Conservation (phyloP, 1,284 basidiomycete species). For the Moniliophthora roreri region DNA sequence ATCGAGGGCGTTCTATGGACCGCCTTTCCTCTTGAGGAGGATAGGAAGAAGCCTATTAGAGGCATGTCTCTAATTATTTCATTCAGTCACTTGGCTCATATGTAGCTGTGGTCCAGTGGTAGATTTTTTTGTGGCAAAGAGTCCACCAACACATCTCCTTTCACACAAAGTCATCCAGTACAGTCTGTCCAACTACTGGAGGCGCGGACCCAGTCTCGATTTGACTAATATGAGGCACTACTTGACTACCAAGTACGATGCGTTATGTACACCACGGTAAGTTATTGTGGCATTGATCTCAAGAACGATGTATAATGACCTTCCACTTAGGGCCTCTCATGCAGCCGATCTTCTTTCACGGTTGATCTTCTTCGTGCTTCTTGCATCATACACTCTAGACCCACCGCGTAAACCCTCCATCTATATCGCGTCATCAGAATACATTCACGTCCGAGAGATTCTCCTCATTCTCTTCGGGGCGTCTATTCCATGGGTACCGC, state of each 20-base stretch:
- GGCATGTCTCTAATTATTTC: slow-evolving; percentile 25
- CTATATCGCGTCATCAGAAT: slow-evolving; percentile 16
- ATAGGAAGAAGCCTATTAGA: slow-evolving; percentile 22
- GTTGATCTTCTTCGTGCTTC: slow-evolving; percentile 36
- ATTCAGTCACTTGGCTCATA: not conserved
- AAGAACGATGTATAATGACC: no score
- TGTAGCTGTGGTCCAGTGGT: slow-evolving; percentile 42
- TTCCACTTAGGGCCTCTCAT: slow-evolving; percentile 51
- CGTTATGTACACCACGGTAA: slow-evolving; percentile 44
- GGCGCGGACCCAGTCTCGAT: slow-evolving; percentile 28
- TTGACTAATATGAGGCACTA: slow-evolving; percentile 11
- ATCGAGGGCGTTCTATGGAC: slow-evolving; percentile 37
- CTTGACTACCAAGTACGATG: slow-evolving; percentile 32
- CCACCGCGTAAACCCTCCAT: slow-evolving; percentile 35
- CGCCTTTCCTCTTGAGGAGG: slow-evolving; percentile 30
- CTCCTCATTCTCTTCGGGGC: slow-evolving; percentile 34
- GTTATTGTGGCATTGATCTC: no score
- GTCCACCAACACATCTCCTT: slow-evolving; percentile 33
- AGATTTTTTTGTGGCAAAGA: slow-evolving; percentile 36
- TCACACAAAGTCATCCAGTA: slow-evolving; percentile 42
- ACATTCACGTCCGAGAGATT: slow-evolving; percentile 33
- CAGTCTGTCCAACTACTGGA: slow-evolving; percentile 45
- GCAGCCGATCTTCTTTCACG: slow-evolving; percentile 41
- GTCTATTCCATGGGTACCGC: slow-evolving; percentile 16
- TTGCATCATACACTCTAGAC: slow-evolving; percentile 43